Percentiles rank a stretch among this genome's conserved stretches.
These are phyloP conservation scores for Chrysoporthe austroafricana DNA, from an alignment of 2,329 filamentous ascomycete genomes.

Conservation along the genomic window DNA sequence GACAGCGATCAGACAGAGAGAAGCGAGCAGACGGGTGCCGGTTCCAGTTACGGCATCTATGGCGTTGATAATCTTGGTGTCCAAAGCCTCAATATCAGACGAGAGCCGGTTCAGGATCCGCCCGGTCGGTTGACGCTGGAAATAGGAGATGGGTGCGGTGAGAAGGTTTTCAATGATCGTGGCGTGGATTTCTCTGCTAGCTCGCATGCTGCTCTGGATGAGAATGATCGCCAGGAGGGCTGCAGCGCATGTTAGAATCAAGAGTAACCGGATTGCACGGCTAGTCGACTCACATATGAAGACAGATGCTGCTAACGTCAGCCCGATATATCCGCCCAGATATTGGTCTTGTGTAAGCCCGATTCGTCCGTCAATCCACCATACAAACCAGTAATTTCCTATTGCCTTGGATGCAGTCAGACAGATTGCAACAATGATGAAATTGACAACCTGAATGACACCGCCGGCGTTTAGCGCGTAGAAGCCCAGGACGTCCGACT, in stretches of 20 bases:
- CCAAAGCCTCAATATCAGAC: conserved; percentile 15
- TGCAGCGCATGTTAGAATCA: not conserved
- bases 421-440: not conserved
- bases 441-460: not conserved
- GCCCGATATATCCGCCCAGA: conserved; percentile 10
- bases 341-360: conserved; percentile 13
- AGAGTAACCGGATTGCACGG: not conserved
- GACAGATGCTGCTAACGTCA: not conserved
- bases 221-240: not conserved
- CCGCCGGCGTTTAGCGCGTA: conserved; percentile 10
- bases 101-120: conserved; percentile 18
- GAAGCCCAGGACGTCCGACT: conserved; percentile 1
- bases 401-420: conserved; percentile 6
- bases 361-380: conserved; percentile 12
- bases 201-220: conserved; percentile 4
- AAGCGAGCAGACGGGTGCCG: conserved; percentile 5
- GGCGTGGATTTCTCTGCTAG: conserved; percentile 3
- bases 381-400: conserved; percentile 14
- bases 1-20: conserved; percentile 15
- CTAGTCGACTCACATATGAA: conserved; percentile 3
- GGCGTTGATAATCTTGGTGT: conserved; percentile 15
- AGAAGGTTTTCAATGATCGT: conserved; percentile 11
- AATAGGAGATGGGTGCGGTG: conserved; percentile 6
- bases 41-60: not conserved
- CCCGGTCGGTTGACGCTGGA: conserved; percentile 14